phyloP scores from a whole-genome alignment of 306 rosid genomes.

The Urtica urens region DNA sequence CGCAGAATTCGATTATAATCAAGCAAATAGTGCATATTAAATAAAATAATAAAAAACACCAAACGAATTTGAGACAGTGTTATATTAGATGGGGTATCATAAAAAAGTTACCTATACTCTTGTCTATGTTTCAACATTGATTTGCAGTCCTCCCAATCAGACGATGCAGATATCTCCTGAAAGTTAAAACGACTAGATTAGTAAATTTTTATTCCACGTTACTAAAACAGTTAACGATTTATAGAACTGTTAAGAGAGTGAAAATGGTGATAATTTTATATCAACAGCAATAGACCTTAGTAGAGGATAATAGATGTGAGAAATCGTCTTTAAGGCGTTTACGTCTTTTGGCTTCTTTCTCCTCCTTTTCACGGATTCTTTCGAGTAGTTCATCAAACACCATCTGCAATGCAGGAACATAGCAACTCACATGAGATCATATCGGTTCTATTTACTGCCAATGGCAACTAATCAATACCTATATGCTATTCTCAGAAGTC shows the following conservation, averaged over 20 bases:
- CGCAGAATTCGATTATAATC: constrained; percentile 17
- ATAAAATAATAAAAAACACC: too few relatives aligned
- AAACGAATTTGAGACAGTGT: too few relatives aligned
- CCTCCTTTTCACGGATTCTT: constrained; percentile 76
- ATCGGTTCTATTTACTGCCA: too few relatives aligned
- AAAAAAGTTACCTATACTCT: constrained; percentile 67
- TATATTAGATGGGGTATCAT: background rate
- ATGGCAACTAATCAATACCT: too few relatives aligned
- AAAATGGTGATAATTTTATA: too few relatives aligned
- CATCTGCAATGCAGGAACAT: constrained; percentile 54
- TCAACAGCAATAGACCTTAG: constrained; percentile 66
- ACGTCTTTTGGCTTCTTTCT: constrained; percentile 80
- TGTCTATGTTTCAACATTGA: constrained; percentile 46
- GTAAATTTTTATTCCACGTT: background rate
- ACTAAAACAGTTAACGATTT: constrained; percentile 3
- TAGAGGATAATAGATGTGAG: constrained; percentile 43
- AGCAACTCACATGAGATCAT: constrained; percentile 19
- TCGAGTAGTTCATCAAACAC: constrained; percentile 77
- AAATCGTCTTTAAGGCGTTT: constrained; percentile 76
- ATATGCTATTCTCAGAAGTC: too few relatives aligned
- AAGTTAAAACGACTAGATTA: constrained; percentile 4
- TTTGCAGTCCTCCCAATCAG: constrained; percentile 70
- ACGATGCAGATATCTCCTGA: constrained; percentile 63
- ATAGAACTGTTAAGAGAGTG: too few relatives aligned
- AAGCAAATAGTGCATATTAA: too few relatives aligned